A percentile compares a stretch with the other conserved stretches of the same genome.
Conservation (phyloP, 768 basidiomycete species). For the Leccinum uliginosum region DNA sequence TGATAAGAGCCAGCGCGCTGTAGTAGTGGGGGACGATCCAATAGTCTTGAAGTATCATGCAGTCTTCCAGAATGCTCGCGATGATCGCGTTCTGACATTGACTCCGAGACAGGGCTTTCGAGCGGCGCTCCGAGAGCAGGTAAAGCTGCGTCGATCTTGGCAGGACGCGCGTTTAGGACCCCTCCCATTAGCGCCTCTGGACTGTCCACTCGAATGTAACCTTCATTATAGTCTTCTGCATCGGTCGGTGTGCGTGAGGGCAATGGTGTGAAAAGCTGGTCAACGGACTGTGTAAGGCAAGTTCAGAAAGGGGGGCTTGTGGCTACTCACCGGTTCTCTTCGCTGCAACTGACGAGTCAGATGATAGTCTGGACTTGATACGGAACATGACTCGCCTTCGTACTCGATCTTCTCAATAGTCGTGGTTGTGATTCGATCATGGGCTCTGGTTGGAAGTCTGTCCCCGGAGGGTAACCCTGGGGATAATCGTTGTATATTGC, state of each 20-base stretch:
- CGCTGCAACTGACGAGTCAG: constrained; percentile 23
- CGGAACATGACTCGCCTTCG: constrained; percentile 18
- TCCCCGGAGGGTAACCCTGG: constrained; percentile 26
- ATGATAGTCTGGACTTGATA: neutral
- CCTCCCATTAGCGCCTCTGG: constrained; percentile 31
- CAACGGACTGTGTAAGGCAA: constrained; percentile 8
- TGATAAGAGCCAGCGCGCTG: constrained; percentile 20
- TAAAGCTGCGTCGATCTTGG: constrained; percentile 17
- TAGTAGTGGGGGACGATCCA: constrained; percentile 21
- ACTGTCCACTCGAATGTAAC: constrained; percentile 29
- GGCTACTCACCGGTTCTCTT: constrained; percentile 28
- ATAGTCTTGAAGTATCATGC: constrained; percentile 18
- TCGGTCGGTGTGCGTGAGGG: constrained; percentile 33
- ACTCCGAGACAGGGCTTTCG: constrained; percentile 19
- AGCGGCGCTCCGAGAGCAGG: constrained; percentile 21
- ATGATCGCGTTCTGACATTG: constrained; percentile 22
- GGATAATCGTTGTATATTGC: constrained; percentile 23
- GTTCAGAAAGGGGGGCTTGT: neutral
- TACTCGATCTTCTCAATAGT: constrained; percentile 26
- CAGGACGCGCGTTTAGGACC: constrained; percentile 30
- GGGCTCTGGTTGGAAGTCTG: constrained; percentile 23
- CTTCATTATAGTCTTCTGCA: constrained; percentile 29
- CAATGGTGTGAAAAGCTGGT: constrained; percentile 30
- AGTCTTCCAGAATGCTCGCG: constrained; percentile 16
- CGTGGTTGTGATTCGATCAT: constrained; percentile 19